Evolutionary conservation across 140 eudicot species (phyloP), one percentile per base, ranked within the genome.

Genomic region (Stevia rebaudiana): DNA sequence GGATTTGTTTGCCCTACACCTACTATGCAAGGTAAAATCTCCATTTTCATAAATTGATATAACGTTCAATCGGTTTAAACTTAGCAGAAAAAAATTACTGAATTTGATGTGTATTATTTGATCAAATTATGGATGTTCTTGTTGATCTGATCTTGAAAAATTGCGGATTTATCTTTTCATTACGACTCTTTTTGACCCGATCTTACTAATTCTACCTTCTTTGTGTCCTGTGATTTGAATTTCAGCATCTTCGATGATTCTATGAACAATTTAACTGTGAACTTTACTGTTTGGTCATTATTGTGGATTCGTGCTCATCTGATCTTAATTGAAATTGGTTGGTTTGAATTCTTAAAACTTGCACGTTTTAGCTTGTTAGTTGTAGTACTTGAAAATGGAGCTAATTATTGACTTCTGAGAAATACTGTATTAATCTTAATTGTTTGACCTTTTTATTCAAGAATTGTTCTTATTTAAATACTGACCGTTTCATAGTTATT

Each of bases 1-100:
- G 99, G 99, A 0, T 92, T 73, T 74, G 15, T 78, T 65, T 92
- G 99, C 83, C 88, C 95, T 50, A 60, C 19, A 3, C 80, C 95
- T 6, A 52, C 90, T 62, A 47, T 69, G 81, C 70, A 70, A 67
- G 99, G 99, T 91, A 65, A 36, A 21, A 1, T 28, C 33, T 28
- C 2, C 33, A 28, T 28, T 28, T 28, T 1, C 4, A 28, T 28
- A 28, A 28, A 28, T 28, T 28, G 2, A 28, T 28, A 28, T 28
- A 28, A 28, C 2, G 2, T 28, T 28, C 33, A 28, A 28, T 28
- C 4, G 33, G 4, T 28, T 28, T 1, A 2, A 28, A 28, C 8
- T 3, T 18, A 31, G 6, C 21, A 30, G 2, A 63, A 35, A 17
- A 4, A 5, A n/a, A 23, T 16, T n/a, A 6, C 17, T 63, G 42